Evolutionary conservation across 23 red algal genomes (phyloP).

Genomic region (Agarophyton chilense): DNA sequence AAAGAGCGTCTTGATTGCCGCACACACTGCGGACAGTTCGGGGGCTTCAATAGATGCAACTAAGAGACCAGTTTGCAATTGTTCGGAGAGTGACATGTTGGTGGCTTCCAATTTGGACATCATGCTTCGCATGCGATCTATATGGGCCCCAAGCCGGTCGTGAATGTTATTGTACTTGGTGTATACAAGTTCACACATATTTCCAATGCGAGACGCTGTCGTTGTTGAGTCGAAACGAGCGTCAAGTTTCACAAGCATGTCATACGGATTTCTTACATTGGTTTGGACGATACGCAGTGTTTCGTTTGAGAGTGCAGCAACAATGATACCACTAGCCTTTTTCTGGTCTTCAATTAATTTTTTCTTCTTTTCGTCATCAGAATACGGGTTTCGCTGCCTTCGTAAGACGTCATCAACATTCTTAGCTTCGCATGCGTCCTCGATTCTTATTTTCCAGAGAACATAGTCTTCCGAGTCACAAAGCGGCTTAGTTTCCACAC

Average conservation of each 20-base stretch:
- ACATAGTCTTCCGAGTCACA: constrained; percentile 11
- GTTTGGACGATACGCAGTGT: constrained; percentile 17
- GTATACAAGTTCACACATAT: not conserved
- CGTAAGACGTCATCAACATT: not conserved
- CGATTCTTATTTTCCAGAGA: constrained; percentile 15
- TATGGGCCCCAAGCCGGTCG: not conserved
- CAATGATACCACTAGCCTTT: constrained; percentile 26
- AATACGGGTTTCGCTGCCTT: not conserved
- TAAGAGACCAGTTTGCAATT: not conserved
- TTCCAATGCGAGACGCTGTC: constrained; percentile 2
- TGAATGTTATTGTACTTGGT: not conserved
- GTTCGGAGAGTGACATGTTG: not conserved
- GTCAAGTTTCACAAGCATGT: constrained; percentile 5
- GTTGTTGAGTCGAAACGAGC: not conserved
- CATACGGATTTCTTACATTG: not conserved
- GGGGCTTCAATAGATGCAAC: not conserved
- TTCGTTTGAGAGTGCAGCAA: constrained; percentile 25
- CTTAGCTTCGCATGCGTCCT: constrained; percentile 30
- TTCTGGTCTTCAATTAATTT: constrained; percentile 4
- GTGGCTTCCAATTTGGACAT: not conserved
- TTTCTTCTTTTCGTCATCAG: not conserved
- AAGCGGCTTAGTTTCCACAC: not conserved
- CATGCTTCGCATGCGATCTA: not conserved
- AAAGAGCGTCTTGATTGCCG: constrained; percentile 11
- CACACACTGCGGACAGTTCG: constrained; percentile 3